phyloP scores from a whole-genome alignment of 2,329 filamentous ascomycete genomes.

The Hansfordia pulvinata region DNA sequence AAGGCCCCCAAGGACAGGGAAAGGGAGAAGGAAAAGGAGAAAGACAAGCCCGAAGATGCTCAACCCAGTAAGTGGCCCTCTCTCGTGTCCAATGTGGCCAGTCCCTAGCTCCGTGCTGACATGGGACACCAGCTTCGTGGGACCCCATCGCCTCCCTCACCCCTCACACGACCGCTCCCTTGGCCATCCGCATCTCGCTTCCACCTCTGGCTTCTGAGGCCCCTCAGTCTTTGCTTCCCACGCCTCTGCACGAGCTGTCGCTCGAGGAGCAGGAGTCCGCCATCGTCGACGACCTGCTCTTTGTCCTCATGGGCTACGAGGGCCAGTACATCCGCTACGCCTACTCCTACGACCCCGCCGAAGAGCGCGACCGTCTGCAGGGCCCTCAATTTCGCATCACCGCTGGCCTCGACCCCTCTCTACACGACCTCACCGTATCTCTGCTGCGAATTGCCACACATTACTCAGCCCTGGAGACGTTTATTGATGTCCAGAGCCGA shows the following conservation, averaged over 20 bases:
- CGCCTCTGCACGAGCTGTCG: slow-evolving; percentile 54
- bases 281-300: slow-evolving; percentile 81
- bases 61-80: too few relatives aligned
- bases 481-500: slow-evolving; percentile 85
- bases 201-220: slow-evolving; percentile 66
- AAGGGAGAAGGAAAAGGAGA: slow-evolving; percentile 23
- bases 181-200: slow-evolving; percentile 34
- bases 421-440: slow-evolving; percentile 73
- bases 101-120: too few relatives aligned
- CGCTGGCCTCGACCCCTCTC: slow-evolving; percentile 75
- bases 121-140: slow-evolving; percentile 46
- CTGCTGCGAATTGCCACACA: slow-evolving; percentile 94
- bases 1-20: slow-evolving; percentile 18
- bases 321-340: slow-evolving; percentile 91
- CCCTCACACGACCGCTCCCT: slow-evolving; percentile 42
- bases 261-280: slow-evolving; percentile 74
- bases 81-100: too few relatives aligned
- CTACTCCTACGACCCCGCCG: slow-evolving; percentile 66
- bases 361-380: slow-evolving; percentile 75
- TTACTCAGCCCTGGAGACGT: slow-evolving; percentile 81
- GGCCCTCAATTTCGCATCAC: slow-evolving; percentile 72
- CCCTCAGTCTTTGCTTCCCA: slow-evolving; percentile 55
- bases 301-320: slow-evolving; percentile 96
- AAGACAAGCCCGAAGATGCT: slow-evolving; percentile 24
- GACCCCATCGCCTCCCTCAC: slow-evolving; percentile 66